phyloP scores from a whole-genome alignment of 2,329 filamentous ascomycete genomes.

The Fusarium pseudograminearum region DNA sequence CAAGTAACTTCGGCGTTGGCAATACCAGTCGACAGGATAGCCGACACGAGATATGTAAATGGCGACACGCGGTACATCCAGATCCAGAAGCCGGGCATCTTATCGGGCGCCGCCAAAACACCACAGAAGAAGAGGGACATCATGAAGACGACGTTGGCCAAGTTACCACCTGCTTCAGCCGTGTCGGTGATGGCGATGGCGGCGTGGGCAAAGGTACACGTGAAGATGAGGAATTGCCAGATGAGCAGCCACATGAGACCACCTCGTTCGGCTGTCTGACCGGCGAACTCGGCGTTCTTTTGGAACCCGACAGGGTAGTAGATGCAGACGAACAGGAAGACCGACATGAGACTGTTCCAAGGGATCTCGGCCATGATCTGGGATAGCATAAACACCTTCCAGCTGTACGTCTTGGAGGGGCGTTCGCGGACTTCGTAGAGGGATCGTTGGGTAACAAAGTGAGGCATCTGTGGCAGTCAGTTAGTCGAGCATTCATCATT shows the following conservation, averaged over 20 bases:
- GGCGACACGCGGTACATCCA: conserved; percentile 79
- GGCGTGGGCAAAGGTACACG: conserved; percentile 75
- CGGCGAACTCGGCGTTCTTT: conserved; percentile 66
- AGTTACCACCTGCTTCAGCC: conserved; percentile 75
- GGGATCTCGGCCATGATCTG: conserved; percentile 87
- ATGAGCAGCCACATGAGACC: conserved; percentile 76
- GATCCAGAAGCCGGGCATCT: conserved; percentile 77
- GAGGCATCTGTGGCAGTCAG: conserved; percentile 76
- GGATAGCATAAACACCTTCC: conserved; percentile 86
- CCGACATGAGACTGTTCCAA: conserved; percentile 81
- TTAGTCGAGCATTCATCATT: background rate
- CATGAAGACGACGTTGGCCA: conserved; percentile 75
- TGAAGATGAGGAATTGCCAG: conserved; percentile 74
- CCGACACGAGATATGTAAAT: conserved; percentile 53
- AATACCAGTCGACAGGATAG: conserved; percentile 47
- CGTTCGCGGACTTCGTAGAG: conserved; percentile 89
- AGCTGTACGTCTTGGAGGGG: conserved; percentile 85
- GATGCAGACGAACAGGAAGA: conserved; percentile 81
- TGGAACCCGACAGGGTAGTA: conserved; percentile 88
- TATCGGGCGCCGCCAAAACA: conserved; percentile 69
- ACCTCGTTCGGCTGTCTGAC: conserved; percentile 62
- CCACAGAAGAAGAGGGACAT: conserved; percentile 74
- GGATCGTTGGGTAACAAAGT: conserved; percentile 83
- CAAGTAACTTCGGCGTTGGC: conserved; percentile 58
- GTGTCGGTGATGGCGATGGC: conserved; percentile 72